A percentile compares a stretch with the other conserved stretches of the same genome.
These are phyloP conservation scores for Podila verticillata DNA, from an alignment of 192 early-diverging fungal genomes.

Conservation along the genomic window DNA sequence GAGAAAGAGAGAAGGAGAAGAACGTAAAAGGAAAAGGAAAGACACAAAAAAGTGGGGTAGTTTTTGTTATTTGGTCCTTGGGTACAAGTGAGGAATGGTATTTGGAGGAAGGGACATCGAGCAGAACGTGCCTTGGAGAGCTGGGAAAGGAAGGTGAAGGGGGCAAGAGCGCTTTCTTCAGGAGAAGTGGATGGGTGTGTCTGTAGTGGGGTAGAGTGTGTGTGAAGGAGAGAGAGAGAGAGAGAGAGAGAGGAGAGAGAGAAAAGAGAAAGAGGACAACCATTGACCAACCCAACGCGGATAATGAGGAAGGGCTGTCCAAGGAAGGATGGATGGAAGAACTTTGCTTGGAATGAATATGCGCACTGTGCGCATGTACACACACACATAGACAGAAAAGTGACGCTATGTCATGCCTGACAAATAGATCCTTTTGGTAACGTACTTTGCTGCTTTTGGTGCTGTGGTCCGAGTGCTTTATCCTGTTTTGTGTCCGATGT, in stretches of 20 bases:
- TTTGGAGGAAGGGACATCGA: neutral
- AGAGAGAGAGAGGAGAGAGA: neutral
- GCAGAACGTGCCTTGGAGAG: too few relatives aligned
- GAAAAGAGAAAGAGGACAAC: neutral
- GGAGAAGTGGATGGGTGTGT: too few relatives aligned
- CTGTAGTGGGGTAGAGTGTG: too few relatives aligned
- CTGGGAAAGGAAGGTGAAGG: too few relatives aligned
- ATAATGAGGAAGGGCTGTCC: too few relatives aligned
- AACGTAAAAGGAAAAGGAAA: neutral
- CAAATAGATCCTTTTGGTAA: neutral
- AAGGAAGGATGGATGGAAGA: too few relatives aligned
- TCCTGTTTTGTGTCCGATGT: neutral
- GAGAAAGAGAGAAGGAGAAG: neutral
- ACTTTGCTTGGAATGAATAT: neutral
- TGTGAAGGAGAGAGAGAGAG: neutral
- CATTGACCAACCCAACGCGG: too few relatives aligned
- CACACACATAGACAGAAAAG: neutral
- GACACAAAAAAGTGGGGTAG: neutral
- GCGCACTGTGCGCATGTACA: neutral
- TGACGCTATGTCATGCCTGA: neutral
- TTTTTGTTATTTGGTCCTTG: too few relatives aligned
- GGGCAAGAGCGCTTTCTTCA: too few relatives aligned
- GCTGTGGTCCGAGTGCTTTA: too few relatives aligned
- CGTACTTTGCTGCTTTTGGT: too few relatives aligned
- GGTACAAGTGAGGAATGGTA: neutral